Evolutionary conservation across 768 basidiomycete species (phyloP), one percentile per base, ranked within the genome.

Genomic region (Leccinum aurantiacum): DNA sequence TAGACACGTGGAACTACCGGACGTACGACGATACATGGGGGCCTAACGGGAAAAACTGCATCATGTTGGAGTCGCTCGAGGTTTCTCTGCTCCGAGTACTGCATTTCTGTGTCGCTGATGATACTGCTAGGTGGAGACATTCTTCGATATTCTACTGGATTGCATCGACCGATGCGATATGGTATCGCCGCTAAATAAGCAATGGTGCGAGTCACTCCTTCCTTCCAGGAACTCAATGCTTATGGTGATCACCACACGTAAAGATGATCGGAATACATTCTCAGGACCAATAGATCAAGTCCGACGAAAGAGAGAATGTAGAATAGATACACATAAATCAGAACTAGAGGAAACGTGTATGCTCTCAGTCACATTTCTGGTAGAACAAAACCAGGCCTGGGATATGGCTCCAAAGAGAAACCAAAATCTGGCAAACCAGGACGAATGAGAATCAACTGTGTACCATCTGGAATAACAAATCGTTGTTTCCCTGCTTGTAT

Each of bases 11-110:
- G 83, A 77, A 82, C 59, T 90, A 88, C 73, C 74, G 72, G 15
- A 53, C 72, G 8, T 84, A 80, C 62, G 85, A 89, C 62, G 75
- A 85, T 63, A 79, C 80, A 0, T 95, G 93, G 93, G 91, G 91
- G 0, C 67, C 77, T 3, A 72, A 74, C 15, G 89, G 90, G 6
- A 90, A 85, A 72, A 95, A 95, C 63, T 93, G 91, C 58, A 62
- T 85, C 1, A 87, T 95, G 13, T 81, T 86, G 9, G 80, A 88
- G 64, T 74, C 79, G 9, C 72, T 94, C 24, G 77, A 94, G 71
- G 93, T 93, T 55, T 65, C 11, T 53, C 33, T 29, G 46, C 50
- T 50, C 19, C 27, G 52, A 17, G 38, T n/a, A n/a, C 25, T 29
- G 8, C 48, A 25, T 19, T 38, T 17, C 29, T 17, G 14, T 27